A percentile compares a stretch with the other conserved stretches of the same genome.
Evolutionary conservation across 495 filamentous ascomycete species (phyloP).

Genomic region (Penicillium arizonense): DNA sequence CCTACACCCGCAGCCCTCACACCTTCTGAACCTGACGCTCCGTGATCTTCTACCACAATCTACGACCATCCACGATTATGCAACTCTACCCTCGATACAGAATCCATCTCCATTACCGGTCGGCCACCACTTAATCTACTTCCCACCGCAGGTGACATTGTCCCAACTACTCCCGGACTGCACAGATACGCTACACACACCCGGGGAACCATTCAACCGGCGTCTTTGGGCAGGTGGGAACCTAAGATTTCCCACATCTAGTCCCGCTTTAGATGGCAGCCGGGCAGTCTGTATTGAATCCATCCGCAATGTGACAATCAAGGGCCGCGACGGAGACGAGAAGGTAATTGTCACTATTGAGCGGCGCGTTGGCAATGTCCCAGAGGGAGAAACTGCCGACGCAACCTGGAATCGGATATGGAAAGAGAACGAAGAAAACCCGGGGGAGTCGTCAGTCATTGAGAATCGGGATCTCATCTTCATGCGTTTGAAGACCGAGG

Average conservation of each 20-base stretch:
- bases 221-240: slow-evolving; percentile 81
- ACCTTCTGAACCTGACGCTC: slow-evolving; percentile 64
- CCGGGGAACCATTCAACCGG: slow-evolving; percentile 61
- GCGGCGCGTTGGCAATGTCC: slow-evolving; percentile 42
- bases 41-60: slow-evolving; percentile 50
- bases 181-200: slow-evolving; percentile 67
- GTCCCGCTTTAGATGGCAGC: slow-evolving; percentile 46
- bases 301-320: slow-evolving; percentile 58
- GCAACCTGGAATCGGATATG: slow-evolving; percentile 43
- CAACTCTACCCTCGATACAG: slow-evolving; percentile 33
- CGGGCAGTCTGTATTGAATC: slow-evolving; percentile 61
- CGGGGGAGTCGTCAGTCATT: slow-evolving; percentile 39
- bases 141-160: slow-evolving; percentile 59
- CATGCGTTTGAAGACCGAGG: slow-evolving; percentile 47
- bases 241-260: slow-evolving; percentile 27
- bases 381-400: slow-evolving; percentile 32
- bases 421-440: slow-evolving; percentile 35
- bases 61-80: not conserved
- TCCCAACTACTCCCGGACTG: slow-evolving; percentile 66
- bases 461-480: slow-evolving; percentile 62
- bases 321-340: slow-evolving; percentile 53
- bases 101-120: slow-evolving; percentile 40
- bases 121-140: slow-evolving; percentile 68
- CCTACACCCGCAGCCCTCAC: slow-evolving; percentile 60
- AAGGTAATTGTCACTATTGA: slow-evolving; percentile 61